Percentiles rank a stretch among this genome's conserved stretches.
phyloP scores from a whole-genome alignment of 345 rosid species.

The Tarenaya hassleriana region DNA sequence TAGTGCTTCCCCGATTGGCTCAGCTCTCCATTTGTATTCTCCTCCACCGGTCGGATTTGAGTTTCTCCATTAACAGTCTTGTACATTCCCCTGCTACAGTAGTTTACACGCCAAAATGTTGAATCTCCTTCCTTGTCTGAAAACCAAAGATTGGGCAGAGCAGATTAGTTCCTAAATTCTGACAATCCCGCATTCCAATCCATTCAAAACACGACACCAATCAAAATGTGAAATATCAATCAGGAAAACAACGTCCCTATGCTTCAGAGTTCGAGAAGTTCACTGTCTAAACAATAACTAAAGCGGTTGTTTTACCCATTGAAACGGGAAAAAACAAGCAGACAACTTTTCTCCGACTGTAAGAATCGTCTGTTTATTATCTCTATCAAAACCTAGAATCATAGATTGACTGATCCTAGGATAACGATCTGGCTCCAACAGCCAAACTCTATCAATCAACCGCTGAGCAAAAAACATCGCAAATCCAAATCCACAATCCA shows the following conservation, averaged over 20 bases:
- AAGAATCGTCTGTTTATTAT: neutral
- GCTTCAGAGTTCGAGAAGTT: too few relatives aligned
- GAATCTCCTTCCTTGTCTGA: conserved; percentile 7
- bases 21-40: conserved; percentile 48
- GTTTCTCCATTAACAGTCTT: conserved; percentile 57
- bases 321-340: conserved; percentile 10
- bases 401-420: neutral
- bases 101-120: neutral
- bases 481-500: conserved; percentile 11
- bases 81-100: conserved; percentile 47
- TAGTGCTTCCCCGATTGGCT: conserved; percentile 71
- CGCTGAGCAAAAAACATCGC: neutral
- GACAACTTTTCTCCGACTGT: neutral
- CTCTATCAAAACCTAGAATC: neutral
- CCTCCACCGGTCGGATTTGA: conserved; percentile 63
- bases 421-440: neutral
- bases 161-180: neutral
- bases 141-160: neutral
- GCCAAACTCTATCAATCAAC: neutral
- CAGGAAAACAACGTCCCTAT: too few relatives aligned
- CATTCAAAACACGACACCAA: neutral
- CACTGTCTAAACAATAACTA: too few relatives aligned
- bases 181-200: neutral
- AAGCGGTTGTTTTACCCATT: neutral
- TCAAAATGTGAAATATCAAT: neutral